Evolutionary conservation across 345 rosid species (phyloP).

Genomic region (Cardamine occulta): DNA sequence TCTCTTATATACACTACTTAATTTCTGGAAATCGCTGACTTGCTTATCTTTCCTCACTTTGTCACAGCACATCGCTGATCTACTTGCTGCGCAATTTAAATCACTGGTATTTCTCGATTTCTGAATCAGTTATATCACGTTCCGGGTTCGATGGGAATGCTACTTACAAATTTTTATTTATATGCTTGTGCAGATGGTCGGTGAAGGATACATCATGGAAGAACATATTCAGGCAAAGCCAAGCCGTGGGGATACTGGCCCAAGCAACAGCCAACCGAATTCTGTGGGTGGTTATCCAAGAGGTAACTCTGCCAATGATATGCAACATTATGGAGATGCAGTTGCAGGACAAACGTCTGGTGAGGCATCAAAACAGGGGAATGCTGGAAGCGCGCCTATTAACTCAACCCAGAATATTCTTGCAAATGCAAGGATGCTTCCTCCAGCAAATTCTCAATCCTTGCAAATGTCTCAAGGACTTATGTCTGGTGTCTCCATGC

Average conservation of each 20-base stretch:
- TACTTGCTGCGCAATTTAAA: conserved; percentile 71
- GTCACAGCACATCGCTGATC: conserved; percentile 81
- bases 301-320: conserved; percentile 60
- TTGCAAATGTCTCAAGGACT: conserved; percentile 78
- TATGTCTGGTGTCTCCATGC: conserved; percentile 64
- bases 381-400: conserved; percentile 52
- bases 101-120: conserved; percentile 64
- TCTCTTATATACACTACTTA: conserved; percentile 14
- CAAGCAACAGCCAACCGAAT: conserved; percentile 58
- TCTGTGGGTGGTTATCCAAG: conserved; percentile 52
- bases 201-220: conserved; percentile 63
- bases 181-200: conserved; percentile 64
- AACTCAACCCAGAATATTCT: conserved; percentile 55
- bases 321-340: conserved; percentile 64
- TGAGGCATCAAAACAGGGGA: conserved; percentile 59
- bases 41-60: conserved; percentile 43
- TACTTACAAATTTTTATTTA: conserved; percentile 13
- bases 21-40: conserved; percentile 36
- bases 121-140: conserved; percentile 5
- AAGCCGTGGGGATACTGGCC: conserved; percentile 47
- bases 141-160: conserved; percentile 9
- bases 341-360: conserved; percentile 56
- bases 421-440: conserved; percentile 70
- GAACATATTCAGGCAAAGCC: conserved; percentile 64
- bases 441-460: conserved; percentile 72